A percentile compares a stretch with the other conserved stretches of the same genome.
Conservation (phyloP, 2,329 filamentous ascomycete species). For the Stachybotrys chartarum region DNA sequence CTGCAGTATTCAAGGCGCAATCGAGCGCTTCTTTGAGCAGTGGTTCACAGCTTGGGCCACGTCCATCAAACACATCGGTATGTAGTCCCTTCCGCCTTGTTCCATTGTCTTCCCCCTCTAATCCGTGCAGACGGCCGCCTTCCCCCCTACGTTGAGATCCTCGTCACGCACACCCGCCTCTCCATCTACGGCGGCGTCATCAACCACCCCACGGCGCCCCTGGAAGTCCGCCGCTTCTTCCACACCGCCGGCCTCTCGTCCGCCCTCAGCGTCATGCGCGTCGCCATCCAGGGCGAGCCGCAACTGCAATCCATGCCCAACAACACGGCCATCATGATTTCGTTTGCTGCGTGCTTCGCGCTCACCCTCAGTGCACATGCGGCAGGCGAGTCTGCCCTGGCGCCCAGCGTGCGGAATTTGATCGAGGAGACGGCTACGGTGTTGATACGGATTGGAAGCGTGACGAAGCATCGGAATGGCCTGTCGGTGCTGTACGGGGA, state of each 20-base stretch:
- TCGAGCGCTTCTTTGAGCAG: conserved; percentile 58
- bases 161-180: conserved; percentile 64
- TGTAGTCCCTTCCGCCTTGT: too few species aligned
- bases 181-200: conserved; percentile 71
- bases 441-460: conserved; percentile 60
- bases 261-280: conserved; percentile 67
- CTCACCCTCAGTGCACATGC: conserved; percentile 56
- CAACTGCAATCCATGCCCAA: conserved; percentile 71
- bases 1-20: conserved; percentile 46
- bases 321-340: conserved; percentile 74
- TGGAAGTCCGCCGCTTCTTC: conserved; percentile 66
- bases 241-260: conserved; percentile 64
- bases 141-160: conserved; percentile 68
- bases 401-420: conserved; percentile 55
- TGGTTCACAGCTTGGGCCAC: conserved; percentile 59
- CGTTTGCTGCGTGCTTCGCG: conserved; percentile 64
- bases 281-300: conserved; percentile 63
- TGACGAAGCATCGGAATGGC: conserved; percentile 59
- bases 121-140: conserved; percentile 47
- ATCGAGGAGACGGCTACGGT: conserved; percentile 64
- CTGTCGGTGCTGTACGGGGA: conserved; percentile 47
- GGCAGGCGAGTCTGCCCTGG: conserved; percentile 48
- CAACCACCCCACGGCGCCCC: conserved; percentile 64
- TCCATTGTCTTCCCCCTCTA: too few species aligned
- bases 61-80: conserved; percentile 46